phyloP scores from a whole-genome alignment of 257 asterid genomes.

The Nicotiana otophora region DNA sequence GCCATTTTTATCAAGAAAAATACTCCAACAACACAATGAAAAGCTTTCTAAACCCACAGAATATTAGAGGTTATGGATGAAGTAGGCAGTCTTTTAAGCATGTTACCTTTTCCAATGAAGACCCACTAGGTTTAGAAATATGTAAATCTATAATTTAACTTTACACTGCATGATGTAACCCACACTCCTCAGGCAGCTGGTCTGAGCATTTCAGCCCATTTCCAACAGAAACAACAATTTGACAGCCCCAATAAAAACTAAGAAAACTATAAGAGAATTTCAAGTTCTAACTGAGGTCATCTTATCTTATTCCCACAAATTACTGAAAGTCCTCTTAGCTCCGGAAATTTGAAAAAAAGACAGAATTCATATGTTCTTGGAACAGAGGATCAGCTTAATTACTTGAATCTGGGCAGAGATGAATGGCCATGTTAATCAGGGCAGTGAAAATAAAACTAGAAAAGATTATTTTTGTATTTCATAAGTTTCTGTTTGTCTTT shows the following conservation, averaged over 20 bases:
- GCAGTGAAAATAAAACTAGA: neutral
- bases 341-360: neutral
- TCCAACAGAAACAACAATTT: neutral
- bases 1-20: neutral
- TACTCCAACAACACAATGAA: neutral
- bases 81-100: neutral
- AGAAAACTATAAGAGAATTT: too few relatives aligned
- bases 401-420: neutral
- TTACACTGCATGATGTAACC: neutral
- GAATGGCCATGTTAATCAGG: neutral
- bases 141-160: too few relatives aligned
- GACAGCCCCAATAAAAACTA: neutral
- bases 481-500: neutral
- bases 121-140: neutral
- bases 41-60: neutral
- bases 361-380: too few relatives aligned
- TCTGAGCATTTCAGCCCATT: neutral
- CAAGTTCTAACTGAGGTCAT: too few relatives aligned
- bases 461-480: neutral
- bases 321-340: neutral
- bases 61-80: neutral
- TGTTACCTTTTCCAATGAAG: neutral
- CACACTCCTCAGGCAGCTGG: neutral
- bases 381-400: neutral
- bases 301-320: neutral